A percentile compares a stretch with the other conserved stretches of the same genome.
These are phyloP conservation scores for Metrosideros polymorpha DNA, from an alignment of 441 rosid species.

Conservation along the genomic window DNA sequence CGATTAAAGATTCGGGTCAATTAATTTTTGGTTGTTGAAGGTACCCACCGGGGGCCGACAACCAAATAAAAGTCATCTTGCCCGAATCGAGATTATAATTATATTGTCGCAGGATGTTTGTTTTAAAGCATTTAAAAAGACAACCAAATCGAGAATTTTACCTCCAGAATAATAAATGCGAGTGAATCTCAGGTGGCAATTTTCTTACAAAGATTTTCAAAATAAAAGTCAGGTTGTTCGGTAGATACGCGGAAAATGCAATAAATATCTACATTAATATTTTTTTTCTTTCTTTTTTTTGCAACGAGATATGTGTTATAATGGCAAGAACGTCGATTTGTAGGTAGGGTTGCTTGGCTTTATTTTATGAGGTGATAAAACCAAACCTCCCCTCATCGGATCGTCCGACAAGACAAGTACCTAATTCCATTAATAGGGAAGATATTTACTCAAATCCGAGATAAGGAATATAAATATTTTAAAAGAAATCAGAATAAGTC, in stretches of 20 bases:
- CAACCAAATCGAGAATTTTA: not conserved
- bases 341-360: not conserved
- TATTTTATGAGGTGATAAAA: not conserved
- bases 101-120: accelerated
- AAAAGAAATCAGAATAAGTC: not conserved
- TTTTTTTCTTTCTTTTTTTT: no score
- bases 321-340: not conserved
- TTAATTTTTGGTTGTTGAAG: not conserved
- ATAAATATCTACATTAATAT: not conserved
- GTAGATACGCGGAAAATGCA: not conserved
- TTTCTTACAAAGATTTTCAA: no score
- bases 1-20: not conserved
- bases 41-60: not conserved
- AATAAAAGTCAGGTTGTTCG: not conserved
- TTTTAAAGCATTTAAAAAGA: not conserved
- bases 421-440: not conserved
- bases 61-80: no score
- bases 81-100: not conserved
- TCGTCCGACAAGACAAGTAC: not conserved
- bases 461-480: not conserved
- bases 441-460: not conserved
- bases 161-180: not conserved
- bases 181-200: not conserved
- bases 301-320: not conserved
- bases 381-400: not conserved